phyloP scores from a whole-genome alignment of 345 rosid species.

The Carallia pectinifolia region DNA sequence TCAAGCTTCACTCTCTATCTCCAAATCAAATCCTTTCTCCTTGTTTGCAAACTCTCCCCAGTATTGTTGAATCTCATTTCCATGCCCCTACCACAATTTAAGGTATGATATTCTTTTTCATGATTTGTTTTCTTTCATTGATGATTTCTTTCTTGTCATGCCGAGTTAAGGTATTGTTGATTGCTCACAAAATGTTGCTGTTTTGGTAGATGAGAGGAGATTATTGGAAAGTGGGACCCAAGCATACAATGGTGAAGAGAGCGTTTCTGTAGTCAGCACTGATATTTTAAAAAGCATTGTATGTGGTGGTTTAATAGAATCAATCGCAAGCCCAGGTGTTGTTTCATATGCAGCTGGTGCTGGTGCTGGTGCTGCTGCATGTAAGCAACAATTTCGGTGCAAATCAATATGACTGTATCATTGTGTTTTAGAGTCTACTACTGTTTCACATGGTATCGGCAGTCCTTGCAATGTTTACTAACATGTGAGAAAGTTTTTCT shows the following conservation, averaged over 20 bases:
- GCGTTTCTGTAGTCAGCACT: conserved; percentile 11
- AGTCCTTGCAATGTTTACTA: not conserved
- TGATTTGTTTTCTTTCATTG: too few relatives aligned
- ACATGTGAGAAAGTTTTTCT: not conserved
- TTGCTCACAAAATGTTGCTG: conserved; percentile 4
- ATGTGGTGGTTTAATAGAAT: conserved; percentile 81
- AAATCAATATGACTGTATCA: not conserved
- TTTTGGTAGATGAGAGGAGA: not conserved
- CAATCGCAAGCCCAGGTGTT: conserved; percentile 69
- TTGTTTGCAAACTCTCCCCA: too few relatives aligned
- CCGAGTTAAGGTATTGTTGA: too few relatives aligned
- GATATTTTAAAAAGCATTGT: conserved; percentile 81
- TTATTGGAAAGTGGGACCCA: conserved; percentile 12
- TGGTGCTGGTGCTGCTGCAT: conserved; percentile 63
- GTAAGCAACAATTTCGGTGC: conserved; percentile 43
- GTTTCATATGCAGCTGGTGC: conserved; percentile 88
- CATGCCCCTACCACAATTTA: too few relatives aligned
- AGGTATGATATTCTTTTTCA: too few relatives aligned
- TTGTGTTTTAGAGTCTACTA: not conserved
- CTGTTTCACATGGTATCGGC: not conserved
- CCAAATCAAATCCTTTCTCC: too few relatives aligned
- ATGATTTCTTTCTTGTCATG: too few relatives aligned
- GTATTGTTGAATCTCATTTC: too few relatives aligned
- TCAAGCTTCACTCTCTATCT: too few relatives aligned
- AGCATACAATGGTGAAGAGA: conserved; percentile 9